These are phyloP conservation scores for Apiosordaria backusii DNA, from an alignment of 495 filamentous ascomycete species.

Conservation along the genomic window DNA sequence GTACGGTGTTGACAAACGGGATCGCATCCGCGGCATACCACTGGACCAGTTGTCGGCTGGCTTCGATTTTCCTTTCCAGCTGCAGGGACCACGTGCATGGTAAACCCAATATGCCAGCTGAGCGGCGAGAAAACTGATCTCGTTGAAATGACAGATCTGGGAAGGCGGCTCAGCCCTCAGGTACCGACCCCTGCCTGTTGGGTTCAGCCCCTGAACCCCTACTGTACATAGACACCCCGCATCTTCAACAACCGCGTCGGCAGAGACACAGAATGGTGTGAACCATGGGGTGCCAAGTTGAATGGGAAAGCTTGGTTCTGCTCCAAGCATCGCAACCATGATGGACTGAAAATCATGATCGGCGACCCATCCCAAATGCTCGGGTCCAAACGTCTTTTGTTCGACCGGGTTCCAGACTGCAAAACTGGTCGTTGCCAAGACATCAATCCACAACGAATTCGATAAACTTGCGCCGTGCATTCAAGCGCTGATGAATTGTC, in stretches of 20 bases:
- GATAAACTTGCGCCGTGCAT: not conserved
- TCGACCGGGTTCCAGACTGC: not conserved
- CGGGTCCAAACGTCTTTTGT: not conserved
- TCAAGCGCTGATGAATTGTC: not conserved
- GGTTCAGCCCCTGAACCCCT: not conserved
- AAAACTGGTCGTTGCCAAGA: not conserved
- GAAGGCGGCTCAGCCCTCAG: conserved; percentile 1
- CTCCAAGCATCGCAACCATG: not conserved
- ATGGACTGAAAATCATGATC: not conserved
- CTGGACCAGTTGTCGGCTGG: not conserved
- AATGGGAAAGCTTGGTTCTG: not conserved
- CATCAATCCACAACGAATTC: not conserved
- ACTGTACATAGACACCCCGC: not conserved
- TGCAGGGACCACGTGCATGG: not conserved
- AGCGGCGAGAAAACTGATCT: not conserved
- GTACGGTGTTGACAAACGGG: not conserved
- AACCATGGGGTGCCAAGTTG: not conserved
- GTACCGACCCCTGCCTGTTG: not conserved
- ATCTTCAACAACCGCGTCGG: not conserved
- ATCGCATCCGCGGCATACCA: not conserved
- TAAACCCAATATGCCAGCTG: not conserved
- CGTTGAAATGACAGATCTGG: not conserved
- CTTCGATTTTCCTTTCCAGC: not conserved
- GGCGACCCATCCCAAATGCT: not conserved
- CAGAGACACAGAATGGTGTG: not conserved